Conservation (phyloP, 1,284 basidiomycete genomes). For the Sutorius eximius region DNA sequence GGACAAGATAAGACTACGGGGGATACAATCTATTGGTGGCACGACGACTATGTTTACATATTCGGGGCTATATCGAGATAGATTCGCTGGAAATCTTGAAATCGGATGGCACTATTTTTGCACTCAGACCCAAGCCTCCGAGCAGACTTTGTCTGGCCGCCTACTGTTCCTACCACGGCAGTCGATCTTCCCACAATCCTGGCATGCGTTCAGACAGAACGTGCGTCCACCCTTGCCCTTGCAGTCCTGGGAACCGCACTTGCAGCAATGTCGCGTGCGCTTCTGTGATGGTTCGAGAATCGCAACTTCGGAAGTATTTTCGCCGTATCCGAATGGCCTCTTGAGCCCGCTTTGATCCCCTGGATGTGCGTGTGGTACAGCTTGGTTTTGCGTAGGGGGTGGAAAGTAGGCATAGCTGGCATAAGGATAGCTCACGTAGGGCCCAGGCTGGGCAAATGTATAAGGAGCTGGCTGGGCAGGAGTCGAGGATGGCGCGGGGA, state of each 20-base stretch:
- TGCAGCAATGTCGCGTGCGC: slow-evolving; percentile 57
- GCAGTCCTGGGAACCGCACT: slow-evolving; percentile 73
- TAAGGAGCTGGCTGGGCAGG: slow-evolving; percentile 30
- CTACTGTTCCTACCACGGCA: slow-evolving; percentile 73
- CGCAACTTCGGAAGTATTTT: slow-evolving; percentile 30
- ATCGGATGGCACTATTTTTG: not conserved
- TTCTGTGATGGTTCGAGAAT: slow-evolving; percentile 42
- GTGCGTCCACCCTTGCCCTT: slow-evolving; percentile 73
- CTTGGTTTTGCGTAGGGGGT: slow-evolving; percentile 23
- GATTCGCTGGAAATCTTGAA: not conserved
- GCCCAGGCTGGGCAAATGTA: slow-evolving; percentile 31
- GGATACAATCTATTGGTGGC: slow-evolving; percentile 13
- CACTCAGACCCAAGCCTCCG: slow-evolving; percentile 53
- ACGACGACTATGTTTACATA: slow-evolving; percentile 14
- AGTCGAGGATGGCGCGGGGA: slow-evolving; percentile 16
- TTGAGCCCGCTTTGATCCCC: slow-evolving; percentile 31
- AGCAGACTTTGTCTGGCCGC: slow-evolving; percentile 67
- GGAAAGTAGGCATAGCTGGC: slow-evolving; percentile 31
- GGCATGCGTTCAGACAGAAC: slow-evolving; percentile 68
- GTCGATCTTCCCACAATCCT: slow-evolving; percentile 72
- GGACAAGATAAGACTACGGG: not conserved
- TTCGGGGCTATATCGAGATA: not conserved
- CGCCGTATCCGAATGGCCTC: slow-evolving; percentile 32
- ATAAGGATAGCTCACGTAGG: slow-evolving; percentile 35
- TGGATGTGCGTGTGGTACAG: slow-evolving; percentile 25